Base-by-base conservation (phyloP, 1,284 basidiomycete species). In the Exobasidium rhododendri region DNA sequence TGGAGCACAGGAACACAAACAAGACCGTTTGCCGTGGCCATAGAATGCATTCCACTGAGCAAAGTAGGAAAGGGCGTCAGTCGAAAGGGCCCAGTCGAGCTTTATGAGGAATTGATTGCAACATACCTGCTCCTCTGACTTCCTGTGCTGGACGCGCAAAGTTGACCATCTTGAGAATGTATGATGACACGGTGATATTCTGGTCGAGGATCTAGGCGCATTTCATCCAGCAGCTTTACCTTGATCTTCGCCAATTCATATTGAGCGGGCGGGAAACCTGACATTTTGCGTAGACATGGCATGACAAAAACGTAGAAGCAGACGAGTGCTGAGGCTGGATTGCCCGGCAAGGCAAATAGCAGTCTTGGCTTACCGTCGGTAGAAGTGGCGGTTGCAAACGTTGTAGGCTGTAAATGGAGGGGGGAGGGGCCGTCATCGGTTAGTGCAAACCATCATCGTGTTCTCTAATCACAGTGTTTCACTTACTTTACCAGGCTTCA, bases 261-360 rank as follows among this genome's bases (percentile, higher is more conserved):
- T 4, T 50, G 47, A 24, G 14, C 24, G 2, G 26, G 14, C 3
- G 47, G 20, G 44, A 50, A 59, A 5, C 73, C 81, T 20, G 81
- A 75, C 0, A 93, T 78, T 66, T 82, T 85, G 63, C 91, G 82
- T 57, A 94, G 80, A 4, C 89, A 88, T 2, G 91, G 91, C 0
- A 92, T 78, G 7, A 92, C 91, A 74, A 93, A 92, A 4, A 93
- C 77, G 74, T 91, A 85, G 80, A 92, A 92, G 14, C 87, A 91
- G 2, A 93, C 91, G n/a, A 93, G 83, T 7, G 91, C 92, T 4
- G 87, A 88, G 0, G 92, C 91, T 0, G 92, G 92, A 75, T 93
- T 93, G 0, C 91, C 92, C 0, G 91, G 91, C 0, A 94, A 83
- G 0, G 90, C 90, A 73, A 94, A 93, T 3, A 92, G 73, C 3